Evolutionary conservation across 441 rosid species (phyloP).

Genomic region (Eutrema salsugineum): DNA sequence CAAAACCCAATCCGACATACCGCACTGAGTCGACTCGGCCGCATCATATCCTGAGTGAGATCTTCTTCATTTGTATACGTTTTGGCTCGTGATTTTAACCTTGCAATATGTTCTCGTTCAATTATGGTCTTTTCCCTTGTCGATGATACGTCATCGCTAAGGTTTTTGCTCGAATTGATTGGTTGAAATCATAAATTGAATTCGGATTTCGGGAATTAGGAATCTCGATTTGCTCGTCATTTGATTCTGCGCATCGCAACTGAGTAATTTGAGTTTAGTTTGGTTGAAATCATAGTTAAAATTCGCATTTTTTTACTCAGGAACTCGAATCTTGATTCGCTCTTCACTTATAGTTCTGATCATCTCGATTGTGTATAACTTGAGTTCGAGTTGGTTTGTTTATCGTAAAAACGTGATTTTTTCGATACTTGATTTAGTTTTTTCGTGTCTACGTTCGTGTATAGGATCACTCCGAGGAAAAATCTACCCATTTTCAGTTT

Average conservation of each 20-base stretch:
- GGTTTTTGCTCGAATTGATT: background rate
- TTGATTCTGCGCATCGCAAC: background rate
- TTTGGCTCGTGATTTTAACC: background rate
- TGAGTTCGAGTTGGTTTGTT: background rate
- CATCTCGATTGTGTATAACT: background rate
- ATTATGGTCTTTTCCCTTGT: background rate
- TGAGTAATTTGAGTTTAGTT: background rate
- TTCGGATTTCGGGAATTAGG: background rate
- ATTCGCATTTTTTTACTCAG: background rate
- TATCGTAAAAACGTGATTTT: background rate
- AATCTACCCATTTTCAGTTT: background rate
- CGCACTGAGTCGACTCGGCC: conserved; percentile 26
- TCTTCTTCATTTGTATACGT: background rate
- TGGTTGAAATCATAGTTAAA: background rate
- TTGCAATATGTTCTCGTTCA: background rate
- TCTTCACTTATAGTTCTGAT: background rate
- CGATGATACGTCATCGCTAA: background rate
- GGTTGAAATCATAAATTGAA: background rate
- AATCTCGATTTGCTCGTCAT: background rate
- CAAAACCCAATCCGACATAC: background rate
- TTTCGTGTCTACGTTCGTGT: background rate
- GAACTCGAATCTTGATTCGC: background rate
- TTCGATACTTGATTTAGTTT: background rate
- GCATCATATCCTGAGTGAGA: conserved; percentile 8
- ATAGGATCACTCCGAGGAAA: background rate